phyloP scores from a whole-genome alignment of 768 basidiomycete species.

The Pleurotus tuoliensis region DNA sequence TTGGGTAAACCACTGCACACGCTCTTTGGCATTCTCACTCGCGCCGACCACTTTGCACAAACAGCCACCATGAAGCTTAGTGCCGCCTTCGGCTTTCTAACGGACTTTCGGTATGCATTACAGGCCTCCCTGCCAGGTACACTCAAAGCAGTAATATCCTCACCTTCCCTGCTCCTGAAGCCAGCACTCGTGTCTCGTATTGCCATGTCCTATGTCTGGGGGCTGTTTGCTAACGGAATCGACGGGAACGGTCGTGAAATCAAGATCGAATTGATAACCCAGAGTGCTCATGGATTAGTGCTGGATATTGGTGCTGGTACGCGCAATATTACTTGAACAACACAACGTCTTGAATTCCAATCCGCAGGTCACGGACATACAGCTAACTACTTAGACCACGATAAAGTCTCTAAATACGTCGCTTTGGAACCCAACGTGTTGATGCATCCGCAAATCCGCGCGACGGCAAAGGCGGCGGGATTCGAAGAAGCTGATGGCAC shows the following conservation, averaged over 20 bases:
- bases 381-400: constrained; percentile 52
- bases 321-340: constrained; percentile 7
- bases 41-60: no score
- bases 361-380: constrained; percentile 59
- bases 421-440: constrained; percentile 67
- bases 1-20: no score
- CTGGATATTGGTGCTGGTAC: constrained; percentile 68
- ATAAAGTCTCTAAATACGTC: constrained; percentile 57
- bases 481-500: constrained; percentile 49
- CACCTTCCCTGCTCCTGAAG: constrained; percentile 42
- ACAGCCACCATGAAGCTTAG: constrained; percentile 40
- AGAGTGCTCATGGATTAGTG: constrained; percentile 54
- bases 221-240: constrained; percentile 33
- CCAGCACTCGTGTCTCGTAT: constrained; percentile 44
- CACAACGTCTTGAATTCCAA: constrained; percentile 7
- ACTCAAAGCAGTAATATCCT: constrained; percentile 29
- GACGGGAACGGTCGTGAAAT: constrained; percentile 37
- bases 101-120: constrained; percentile 38
- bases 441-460: constrained; percentile 55
- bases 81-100: constrained; percentile 35
- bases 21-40: no score
- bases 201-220: constrained; percentile 62
- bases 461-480: constrained; percentile 44
- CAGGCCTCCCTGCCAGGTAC: constrained; percentile 16
- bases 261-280: constrained; percentile 48